These are phyloP conservation scores for Orbilia ellipsospora DNA, from an alignment of 2,329 filamentous ascomycete genomes.

Conservation along the genomic window DNA sequence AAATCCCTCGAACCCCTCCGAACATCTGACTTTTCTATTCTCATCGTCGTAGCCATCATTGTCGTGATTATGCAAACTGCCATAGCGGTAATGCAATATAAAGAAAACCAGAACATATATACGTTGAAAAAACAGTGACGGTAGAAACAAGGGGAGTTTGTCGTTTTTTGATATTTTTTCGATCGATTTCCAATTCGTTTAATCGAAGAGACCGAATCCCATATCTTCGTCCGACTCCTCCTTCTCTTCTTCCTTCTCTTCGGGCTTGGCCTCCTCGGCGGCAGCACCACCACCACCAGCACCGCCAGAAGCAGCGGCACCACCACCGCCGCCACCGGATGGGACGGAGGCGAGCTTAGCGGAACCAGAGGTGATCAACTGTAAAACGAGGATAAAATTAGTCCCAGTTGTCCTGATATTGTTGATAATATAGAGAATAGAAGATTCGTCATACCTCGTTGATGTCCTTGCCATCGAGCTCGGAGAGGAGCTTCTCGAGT, in stretches of 20 bases:
- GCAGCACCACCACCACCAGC: conserved; percentile 74
- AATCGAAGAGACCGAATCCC: conserved; percentile 73
- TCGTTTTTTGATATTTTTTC: conserved; percentile 3
- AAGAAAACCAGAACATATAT: conserved; percentile 52
- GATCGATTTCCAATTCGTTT: conserved; percentile 18
- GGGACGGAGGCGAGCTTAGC: conserved; percentile 97
- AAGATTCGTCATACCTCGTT: conserved; percentile 69
- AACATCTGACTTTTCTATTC: background rate
- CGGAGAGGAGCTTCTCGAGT: conserved; percentile 83
- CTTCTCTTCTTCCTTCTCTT: conserved; percentile 83
- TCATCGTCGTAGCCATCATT: background rate
- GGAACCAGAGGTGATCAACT: conserved; percentile 92
- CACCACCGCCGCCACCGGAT: conserved; percentile 83
- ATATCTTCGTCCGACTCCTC: conserved; percentile 81
- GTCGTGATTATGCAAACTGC: conserved; percentile 9
- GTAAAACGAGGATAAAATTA: conserved; percentile 41
- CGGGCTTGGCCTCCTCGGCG: conserved; percentile 67
- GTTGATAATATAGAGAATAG: conserved; percentile 59
- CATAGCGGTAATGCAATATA: conserved; percentile 25
- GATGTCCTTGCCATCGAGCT: conserved; percentile 93
- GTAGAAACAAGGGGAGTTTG: conserved; percentile 11
- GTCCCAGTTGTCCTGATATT: conserved; percentile 5
- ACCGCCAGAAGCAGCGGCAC: conserved; percentile 74
- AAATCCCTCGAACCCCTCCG: conserved; percentile 3
- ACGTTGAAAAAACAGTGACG: conserved; percentile 24